Base-by-base conservation (phyloP, 495 filamentous ascomycete species). In the Neurospora discreta region DNA sequence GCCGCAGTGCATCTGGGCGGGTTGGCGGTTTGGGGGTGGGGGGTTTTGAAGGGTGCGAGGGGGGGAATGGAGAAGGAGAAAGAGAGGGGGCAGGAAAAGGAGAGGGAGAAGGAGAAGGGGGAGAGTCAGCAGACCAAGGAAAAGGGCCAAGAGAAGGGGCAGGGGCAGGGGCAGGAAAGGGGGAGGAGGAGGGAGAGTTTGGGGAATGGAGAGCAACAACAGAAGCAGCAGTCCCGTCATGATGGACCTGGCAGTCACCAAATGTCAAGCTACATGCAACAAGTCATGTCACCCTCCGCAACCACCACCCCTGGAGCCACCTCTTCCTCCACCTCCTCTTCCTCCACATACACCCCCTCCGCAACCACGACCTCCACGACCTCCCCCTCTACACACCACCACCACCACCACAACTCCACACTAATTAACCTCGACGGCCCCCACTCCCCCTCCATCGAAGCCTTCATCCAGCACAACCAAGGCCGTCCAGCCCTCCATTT, bases 11-110 rank as follows among this genome's bases (percentile, higher is more conserved):
- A 88, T 72, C 86, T 90, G 74, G 89, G 87, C 2, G 83, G 84
- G 42, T 75, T 90, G 40, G 85, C 85, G 5, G 80, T 91, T 41
- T 91, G 90, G 90, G 85, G 84, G 0, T 90, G 88, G 70, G 86
- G 86, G 38, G 81, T 88, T 0, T 79, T 87, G 10, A 78, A 75
- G 41, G 79, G 77, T 39, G 82, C 81, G 18, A 77, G 10, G 10
- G 42, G 18, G 18, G 42, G 16, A 5, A 5, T 1, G 33, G 33
- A 5, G 33, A 36, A 36, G 33, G 38, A 38, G 38, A 9, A 38
- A 7, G 38, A 9, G 0, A 9, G n/a, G n/a, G n/a, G n/a, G n/a
- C n/a, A 38, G 38, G 38, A 38, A 7, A 9, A 38, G 38, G 38
- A 9, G 8, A 39, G 1, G 43, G 9, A 2, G 3, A 46, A 9